Conservation (phyloP, 139 green algal genomes). For the Chlorella sp. region DNA sequence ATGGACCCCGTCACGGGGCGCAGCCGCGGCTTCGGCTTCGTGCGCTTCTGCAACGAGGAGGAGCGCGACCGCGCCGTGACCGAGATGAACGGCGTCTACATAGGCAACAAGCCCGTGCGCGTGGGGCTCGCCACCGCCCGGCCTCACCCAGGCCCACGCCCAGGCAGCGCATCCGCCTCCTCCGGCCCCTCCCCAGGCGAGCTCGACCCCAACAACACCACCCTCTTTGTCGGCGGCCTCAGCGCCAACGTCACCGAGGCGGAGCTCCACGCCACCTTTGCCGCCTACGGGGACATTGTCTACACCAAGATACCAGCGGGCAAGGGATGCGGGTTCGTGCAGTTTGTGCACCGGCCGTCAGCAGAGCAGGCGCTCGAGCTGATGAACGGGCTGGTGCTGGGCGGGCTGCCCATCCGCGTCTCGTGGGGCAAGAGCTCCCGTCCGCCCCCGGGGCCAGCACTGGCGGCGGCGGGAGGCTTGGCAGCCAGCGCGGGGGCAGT, state of each 20-base stretch:
- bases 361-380: conserved; percentile 66
- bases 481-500: too few species aligned
- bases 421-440: conserved; percentile 49
- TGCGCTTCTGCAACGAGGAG: conserved; percentile 77
- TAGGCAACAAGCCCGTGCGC: conserved; percentile 65
- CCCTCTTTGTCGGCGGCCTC: conserved; percentile 81
- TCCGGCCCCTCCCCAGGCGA: conserved; percentile 24
- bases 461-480: too few species aligned
- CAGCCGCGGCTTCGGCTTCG: conserved; percentile 95
- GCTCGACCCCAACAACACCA: conserved; percentile 81
- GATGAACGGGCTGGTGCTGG: conserved; percentile 65
- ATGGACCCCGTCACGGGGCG: conserved; percentile 73
- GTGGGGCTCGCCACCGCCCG: conserved; percentile 65
- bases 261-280: conserved; percentile 67
- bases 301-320: conserved; percentile 91
- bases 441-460: background rate
- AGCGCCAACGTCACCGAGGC: conserved; percentile 61
- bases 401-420: conserved; percentile 51
- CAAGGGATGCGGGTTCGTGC: conserved; percentile 97
- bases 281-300: conserved; percentile 77
- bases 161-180: conserved; percentile 4
- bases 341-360: conserved; percentile 64
- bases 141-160: conserved; percentile 1
- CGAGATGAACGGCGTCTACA: conserved; percentile 80
- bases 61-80: conserved; percentile 78